Evolutionary conservation across 1,139 yeast genomes (phyloP).

Genomic region (Hansenula lynferdii): DNA sequence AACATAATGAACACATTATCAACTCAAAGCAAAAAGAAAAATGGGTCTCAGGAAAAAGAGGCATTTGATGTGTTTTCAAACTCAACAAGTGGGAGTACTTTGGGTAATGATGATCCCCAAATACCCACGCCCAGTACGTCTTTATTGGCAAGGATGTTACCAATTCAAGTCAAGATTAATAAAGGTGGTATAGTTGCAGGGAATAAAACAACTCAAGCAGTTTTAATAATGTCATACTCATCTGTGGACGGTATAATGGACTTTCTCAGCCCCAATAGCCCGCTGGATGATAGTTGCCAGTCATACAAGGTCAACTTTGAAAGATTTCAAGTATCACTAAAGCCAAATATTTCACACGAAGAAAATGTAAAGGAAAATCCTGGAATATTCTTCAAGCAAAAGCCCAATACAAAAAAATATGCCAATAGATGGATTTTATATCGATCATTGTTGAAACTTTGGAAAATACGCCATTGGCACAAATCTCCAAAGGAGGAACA

Average conservation of each 20-base stretch:
- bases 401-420: constrained; percentile 14
- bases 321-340: constrained; percentile 53
- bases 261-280: constrained; percentile 41
- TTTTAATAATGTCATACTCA: constrained; percentile 58
- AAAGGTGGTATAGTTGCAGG: constrained; percentile 79
- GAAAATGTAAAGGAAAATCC: constrained; percentile 12
- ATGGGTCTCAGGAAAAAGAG: constrained; percentile 15
- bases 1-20: constrained; percentile 45
- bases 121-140: constrained; percentile 2
- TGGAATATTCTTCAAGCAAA: constrained; percentile 1
- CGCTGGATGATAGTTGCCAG: constrained; percentile 51
- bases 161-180: constrained; percentile 51
- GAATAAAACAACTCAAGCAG: constrained; percentile 69
- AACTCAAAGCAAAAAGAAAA: no score
- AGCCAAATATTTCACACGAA: constrained; percentile 61
- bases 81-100: constrained; percentile 9
- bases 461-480: constrained; percentile 24
- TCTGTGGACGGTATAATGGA: constrained; percentile 59
- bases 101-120: constrained; percentile 3
- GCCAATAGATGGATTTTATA: constrained; percentile 2
- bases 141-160: constrained; percentile 42
- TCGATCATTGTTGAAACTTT: constrained; percentile 11
- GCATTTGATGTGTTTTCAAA: constrained; percentile 23
- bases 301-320: constrained; percentile 39
- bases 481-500: constrained; percentile 40